A percentile compares a stretch with the other conserved stretches of the same genome.
Evolutionary conservation across 176 grass and related monocot genomes (phyloP).

Genomic region (Juncus inflexus): DNA sequence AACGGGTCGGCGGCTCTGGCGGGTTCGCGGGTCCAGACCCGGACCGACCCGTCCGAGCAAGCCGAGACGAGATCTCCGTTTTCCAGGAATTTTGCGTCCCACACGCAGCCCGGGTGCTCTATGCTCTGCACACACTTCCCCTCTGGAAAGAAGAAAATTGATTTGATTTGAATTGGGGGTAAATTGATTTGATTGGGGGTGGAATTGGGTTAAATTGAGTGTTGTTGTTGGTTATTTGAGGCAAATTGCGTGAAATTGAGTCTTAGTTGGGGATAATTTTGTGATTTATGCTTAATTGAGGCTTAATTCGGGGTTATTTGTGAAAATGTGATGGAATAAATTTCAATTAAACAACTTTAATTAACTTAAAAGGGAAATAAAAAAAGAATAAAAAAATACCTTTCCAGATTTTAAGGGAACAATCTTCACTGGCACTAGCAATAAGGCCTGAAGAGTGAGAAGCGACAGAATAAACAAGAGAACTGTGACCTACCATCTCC

Average conservation of each 20-base stretch:
- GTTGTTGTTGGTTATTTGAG: no score
- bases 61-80: constrained; percentile 89
- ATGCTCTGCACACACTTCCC: constrained; percentile 75
- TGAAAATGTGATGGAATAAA: background rate
- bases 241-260: no score
- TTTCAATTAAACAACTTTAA: background rate
- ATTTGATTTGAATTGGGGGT: background rate
- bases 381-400: constrained; percentile 43
- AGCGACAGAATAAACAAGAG: constrained; percentile 95
- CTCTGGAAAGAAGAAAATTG: constrained; percentile 42
- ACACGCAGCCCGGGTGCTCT: constrained; percentile 94
- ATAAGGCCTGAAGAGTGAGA: constrained; percentile 80
- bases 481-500: constrained; percentile 93
- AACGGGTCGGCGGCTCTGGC: constrained; percentile 48
- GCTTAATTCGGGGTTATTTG: no score
- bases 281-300: no score
- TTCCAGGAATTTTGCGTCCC: constrained; percentile 84
- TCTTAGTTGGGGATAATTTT: no score
- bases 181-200: background rate
- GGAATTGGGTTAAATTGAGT: no score
- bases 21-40: constrained; percentile 66
- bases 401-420: constrained; percentile 90
- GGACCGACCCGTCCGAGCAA: constrained; percentile 73
- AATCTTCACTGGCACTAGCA: constrained; percentile 95
- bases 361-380: constrained; percentile 1